Evolutionary conservation across 1,284 basidiomycete genomes (phyloP).

Genomic region (Puccinia novopanici): DNA sequence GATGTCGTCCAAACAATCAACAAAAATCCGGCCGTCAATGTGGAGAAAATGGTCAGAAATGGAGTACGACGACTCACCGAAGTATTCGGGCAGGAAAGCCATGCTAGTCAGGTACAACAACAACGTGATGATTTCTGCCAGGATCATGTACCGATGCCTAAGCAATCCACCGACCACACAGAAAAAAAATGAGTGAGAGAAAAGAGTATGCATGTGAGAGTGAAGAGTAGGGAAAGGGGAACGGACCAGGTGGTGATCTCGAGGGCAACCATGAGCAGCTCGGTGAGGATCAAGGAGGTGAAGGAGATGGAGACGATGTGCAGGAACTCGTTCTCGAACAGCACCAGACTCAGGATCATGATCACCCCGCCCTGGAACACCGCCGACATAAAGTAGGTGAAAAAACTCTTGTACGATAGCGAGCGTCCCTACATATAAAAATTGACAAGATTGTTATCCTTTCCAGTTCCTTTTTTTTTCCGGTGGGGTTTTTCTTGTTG

Average conservation of each 20-base stretch:
- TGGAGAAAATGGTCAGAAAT: background rate
- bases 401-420: constrained; percentile 94
- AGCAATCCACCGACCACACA: background rate
- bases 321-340: constrained; percentile 96
- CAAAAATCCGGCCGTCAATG: background rate
- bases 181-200: background rate
- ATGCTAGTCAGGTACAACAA: constrained; percentile 89
- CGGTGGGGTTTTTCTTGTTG: background rate
- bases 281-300: constrained; percentile 91
- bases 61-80: constrained; percentile 80
- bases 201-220: background rate
- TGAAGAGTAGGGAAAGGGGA: background rate
- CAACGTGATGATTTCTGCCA: constrained; percentile 85
- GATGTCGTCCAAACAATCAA: background rate
- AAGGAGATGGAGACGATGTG: constrained; percentile 99
- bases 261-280: constrained; percentile 97
- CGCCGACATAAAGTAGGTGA: constrained; percentile 95
- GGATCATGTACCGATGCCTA: constrained; percentile 94
- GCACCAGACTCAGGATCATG: constrained; percentile 93
- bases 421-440: constrained; percentile 71
- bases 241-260: constrained; percentile 88
- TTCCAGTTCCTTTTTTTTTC: too few relatives aligned
- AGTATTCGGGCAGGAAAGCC: constrained; percentile 91
- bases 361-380: constrained; percentile 98
- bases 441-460: background rate